A percentile compares a stretch with the other conserved stretches of the same genome.
phyloP scores from a whole-genome alignment of 305 asterid genomes.

The Rubia peregrina region DNA sequence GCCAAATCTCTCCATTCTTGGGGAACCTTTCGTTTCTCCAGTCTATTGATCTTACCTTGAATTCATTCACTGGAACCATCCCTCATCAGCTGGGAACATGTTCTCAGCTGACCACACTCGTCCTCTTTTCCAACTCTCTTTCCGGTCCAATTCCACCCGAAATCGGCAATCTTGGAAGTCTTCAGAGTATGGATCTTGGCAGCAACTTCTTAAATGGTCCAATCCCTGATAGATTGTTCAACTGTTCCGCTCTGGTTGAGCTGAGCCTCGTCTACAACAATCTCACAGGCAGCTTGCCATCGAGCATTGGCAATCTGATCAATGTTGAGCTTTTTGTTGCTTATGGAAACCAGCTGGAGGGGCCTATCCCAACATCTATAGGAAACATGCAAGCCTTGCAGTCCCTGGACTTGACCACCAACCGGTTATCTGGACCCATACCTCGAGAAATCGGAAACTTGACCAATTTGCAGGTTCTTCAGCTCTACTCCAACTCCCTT shows the following conservation, averaged over 20 bases:
- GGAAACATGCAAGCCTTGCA: constrained; percentile 41
- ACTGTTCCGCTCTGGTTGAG: constrained; percentile 45
- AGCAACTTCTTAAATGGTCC: constrained; percentile 47
- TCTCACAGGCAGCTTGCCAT: constrained; percentile 58
- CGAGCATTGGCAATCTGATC: constrained; percentile 42
- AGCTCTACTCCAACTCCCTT: constrained; percentile 41
- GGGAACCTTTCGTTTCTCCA: constrained; percentile 68
- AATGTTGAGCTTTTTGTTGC: constrained; percentile 50
- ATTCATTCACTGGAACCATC: constrained; percentile 54
- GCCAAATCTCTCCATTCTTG: constrained; percentile 49
- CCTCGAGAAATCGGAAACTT: constrained; percentile 61
- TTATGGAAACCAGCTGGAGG: constrained; percentile 41
- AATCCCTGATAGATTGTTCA: constrained; percentile 53
- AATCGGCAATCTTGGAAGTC: constrained; percentile 39
- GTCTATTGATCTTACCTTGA: constrained; percentile 64
- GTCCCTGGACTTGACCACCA: constrained; percentile 47
- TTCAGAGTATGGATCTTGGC: constrained; percentile 48
- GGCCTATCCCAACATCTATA: constrained; percentile 60
- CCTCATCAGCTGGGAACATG: constrained; percentile 55
- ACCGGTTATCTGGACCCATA: constrained; percentile 52
- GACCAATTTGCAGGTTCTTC: constrained; percentile 42
- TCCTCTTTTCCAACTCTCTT: constrained; percentile 41
- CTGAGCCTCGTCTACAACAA: constrained; percentile 46
- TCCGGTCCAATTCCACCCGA: constrained; percentile 59
- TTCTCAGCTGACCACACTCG: constrained; percentile 34